Conservation (phyloP, 2,329 filamentous ascomycete genomes). For the Tolypocladium endophyticum region DNA sequence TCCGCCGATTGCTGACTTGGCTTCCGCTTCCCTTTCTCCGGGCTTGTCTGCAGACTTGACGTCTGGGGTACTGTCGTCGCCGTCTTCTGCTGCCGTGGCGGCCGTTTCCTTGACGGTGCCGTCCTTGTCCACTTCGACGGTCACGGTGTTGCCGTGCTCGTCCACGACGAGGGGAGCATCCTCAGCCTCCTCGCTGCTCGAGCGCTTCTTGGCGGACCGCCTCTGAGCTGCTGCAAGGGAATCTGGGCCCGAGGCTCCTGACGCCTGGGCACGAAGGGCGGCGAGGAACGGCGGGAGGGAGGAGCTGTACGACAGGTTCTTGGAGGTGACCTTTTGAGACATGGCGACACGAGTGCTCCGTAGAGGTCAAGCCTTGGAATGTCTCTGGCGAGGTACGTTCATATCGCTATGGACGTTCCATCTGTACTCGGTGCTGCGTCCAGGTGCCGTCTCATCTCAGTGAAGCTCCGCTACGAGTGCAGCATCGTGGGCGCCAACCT, state of each 20-base stretch:
- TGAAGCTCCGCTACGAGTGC: not conserved
- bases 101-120: conserved; percentile 22
- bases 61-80: conserved; percentile 8
- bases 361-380: not conserved
- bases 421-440: not conserved
- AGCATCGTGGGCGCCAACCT: not conserved
- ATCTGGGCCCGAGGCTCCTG: conserved; percentile 39
- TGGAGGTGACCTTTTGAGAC: conserved; percentile 55
- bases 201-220: conserved; percentile 41
- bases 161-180: conserved; percentile 68
- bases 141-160: conserved; percentile 56
- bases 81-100: conserved; percentile 11
- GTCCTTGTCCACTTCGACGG: conserved; percentile 33
- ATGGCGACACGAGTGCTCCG: conserved; percentile 16
- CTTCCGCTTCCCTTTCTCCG: conserved; percentile 11
- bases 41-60: conserved; percentile 22
- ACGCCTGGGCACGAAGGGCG: conserved; percentile 40
- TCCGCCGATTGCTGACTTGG: conserved; percentile 20
- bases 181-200: conserved; percentile 60
- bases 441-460: not conserved
- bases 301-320: conserved; percentile 57
- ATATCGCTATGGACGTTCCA: not conserved
- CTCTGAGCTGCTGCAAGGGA: conserved; percentile 39
- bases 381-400: not conserved
- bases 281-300: conserved; percentile 51